Base-by-base conservation (phyloP, 331 rosid species). In the Pyrus hybrid region DNA sequence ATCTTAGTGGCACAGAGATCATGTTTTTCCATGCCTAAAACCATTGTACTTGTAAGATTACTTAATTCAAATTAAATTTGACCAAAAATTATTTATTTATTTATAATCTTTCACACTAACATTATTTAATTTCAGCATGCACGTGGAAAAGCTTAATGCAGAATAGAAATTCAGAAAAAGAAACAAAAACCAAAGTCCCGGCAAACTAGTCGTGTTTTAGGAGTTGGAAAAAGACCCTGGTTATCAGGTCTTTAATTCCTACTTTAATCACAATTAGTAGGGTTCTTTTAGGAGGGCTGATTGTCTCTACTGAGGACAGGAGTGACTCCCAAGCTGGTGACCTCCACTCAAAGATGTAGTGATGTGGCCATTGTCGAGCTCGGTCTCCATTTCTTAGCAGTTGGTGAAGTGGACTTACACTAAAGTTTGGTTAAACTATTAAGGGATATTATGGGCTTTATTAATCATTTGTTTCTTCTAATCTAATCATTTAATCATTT, bases 11-110 rank as follows among this genome's bases (percentile, higher is more conserved):
- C 79, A 80, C 73, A 37, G 84, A 61, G 67, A 66, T 63, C 67
- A 70, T 84, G 87, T 76, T 80, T 60, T 79, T 65, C 53, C 22
- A 79, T 86, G 86, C 73, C 86, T 49, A 79, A 68, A 76, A 69
- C 72, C 53, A 57, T 76, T 76, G 80, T 83, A 62, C 47, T 82
- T 82, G 83, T 17, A 49, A 5, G 82, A 81, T 54, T 75, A 67
- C 63, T 62, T 79, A 65, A 58, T 8, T 45, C 68, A 54, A 37
- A 72, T 54, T 79, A 2, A 49, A 49, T 49, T 49, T 68, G 69
- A 58, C 77, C 43, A 51, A 29, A 28, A 37, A 0, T 8, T 35
- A 8, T 28, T 70, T 49, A 43, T 49, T 49, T 54, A 29, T 33
- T 20, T 37, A 47, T 21, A 17, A 22, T 41, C 37, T 69, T 58